Percentiles rank a stretch among this genome's conserved stretches.
phyloP scores from a whole-genome alignment of 1,284 basidiomycete species.

The Ganoderma lucidum region DNA sequence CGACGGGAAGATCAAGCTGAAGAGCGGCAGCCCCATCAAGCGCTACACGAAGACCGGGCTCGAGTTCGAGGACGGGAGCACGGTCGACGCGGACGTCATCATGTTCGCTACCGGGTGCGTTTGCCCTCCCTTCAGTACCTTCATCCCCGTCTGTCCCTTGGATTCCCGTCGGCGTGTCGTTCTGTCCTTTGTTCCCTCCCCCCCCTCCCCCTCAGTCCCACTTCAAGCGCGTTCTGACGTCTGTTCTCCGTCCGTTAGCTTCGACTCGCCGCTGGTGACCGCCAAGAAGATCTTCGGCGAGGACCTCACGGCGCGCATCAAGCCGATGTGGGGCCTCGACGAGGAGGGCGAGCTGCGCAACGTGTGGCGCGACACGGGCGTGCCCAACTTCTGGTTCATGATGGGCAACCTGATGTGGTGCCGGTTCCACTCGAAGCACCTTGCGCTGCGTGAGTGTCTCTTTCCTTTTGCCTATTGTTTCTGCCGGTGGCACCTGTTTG shows the following conservation, averaged over 20 bases:
- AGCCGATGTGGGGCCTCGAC: constrained; percentile 57
- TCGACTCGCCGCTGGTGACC: constrained; percentile 48
- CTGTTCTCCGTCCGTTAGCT: constrained; percentile 37
- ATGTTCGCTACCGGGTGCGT: constrained; percentile 71
- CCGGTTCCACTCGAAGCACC: constrained; percentile 49
- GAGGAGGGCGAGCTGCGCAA: constrained; percentile 37
- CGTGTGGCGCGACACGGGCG: constrained; percentile 40
- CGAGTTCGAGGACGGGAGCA: constrained; percentile 71
- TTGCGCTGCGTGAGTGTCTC: constrained; percentile 48
- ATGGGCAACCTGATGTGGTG: constrained; percentile 45
- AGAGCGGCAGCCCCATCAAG: constrained; percentile 66
- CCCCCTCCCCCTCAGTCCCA: background rate
- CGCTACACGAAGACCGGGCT: constrained; percentile 63
- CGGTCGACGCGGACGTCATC: constrained; percentile 72
- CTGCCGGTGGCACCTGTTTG: background rate
- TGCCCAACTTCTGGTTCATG: constrained; percentile 41
- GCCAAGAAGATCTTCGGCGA: constrained; percentile 56
- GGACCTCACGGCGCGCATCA: constrained; percentile 53
- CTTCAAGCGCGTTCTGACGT: constrained; percentile 13
- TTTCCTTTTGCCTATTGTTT: no score
- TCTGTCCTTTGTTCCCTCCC: background rate
- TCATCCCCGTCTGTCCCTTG: no score
- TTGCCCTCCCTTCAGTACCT: no score
- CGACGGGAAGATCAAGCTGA: constrained; percentile 79
- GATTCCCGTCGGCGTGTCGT: no score